Conservation (phyloP, 495 filamentous ascomycete species). For the Daldinia bambusicola region DNA sequence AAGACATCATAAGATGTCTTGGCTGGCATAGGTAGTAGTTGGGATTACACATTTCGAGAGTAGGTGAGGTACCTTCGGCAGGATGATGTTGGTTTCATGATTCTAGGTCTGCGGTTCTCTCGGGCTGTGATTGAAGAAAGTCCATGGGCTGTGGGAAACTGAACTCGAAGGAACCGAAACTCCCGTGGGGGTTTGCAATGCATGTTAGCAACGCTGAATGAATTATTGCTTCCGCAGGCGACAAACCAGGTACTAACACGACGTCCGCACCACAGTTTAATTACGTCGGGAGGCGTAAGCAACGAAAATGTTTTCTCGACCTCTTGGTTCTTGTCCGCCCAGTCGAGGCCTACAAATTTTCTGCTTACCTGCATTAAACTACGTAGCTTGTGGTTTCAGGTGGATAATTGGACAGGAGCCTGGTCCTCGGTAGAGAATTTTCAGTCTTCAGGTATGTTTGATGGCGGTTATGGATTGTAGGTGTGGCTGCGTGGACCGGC, state of each 20-base stretch:
- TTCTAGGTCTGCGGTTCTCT: neutral
- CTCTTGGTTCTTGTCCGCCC: neutral
- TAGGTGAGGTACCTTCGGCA: neutral
- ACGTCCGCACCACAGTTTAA: constrained; percentile 7
- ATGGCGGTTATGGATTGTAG: constrained; percentile 13
- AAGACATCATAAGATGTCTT: neutral
- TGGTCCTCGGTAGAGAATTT: constrained; percentile 7
- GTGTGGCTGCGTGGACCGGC: constrained; percentile 23
- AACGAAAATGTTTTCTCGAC: constrained; percentile 5
- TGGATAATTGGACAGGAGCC: constrained; percentile 17
- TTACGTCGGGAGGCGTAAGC: constrained; percentile 11
- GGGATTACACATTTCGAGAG: neutral
- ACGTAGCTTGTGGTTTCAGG: constrained; percentile 11
- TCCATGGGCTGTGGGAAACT: neutral
- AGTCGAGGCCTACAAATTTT: constrained; percentile 11
- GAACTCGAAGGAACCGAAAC: neutral
- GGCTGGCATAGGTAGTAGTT: neutral
- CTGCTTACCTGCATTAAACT: constrained; percentile 8
- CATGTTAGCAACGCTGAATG: neutral
- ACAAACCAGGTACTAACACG: constrained; percentile 7
- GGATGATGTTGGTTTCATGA: neutral
- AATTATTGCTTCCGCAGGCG: neutral
- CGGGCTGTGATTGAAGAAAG: neutral
- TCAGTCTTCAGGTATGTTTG: constrained; percentile 12
- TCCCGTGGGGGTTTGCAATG: neutral